These are phyloP conservation scores for Chrysanthemum makinoi DNA, from an alignment of 129 eudicot genomes.

Conservation along the genomic window DNA sequence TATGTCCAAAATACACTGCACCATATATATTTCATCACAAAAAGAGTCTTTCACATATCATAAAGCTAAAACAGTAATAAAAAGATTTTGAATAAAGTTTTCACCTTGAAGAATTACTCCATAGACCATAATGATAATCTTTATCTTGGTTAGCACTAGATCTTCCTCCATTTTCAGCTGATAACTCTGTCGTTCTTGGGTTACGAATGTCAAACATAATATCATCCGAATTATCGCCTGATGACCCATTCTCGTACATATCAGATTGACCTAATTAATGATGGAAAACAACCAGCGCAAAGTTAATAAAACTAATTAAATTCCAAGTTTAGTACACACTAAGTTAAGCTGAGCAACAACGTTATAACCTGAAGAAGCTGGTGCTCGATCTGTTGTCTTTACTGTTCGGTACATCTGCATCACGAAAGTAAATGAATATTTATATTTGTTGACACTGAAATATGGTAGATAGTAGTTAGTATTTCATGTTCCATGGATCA, in stretches of 20 bases:
- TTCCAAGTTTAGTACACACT: background rate
- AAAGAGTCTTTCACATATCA: slow-evolving; percentile 9
- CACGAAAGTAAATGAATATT: slow-evolving; percentile 7
- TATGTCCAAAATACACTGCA: background rate
- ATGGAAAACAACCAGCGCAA: background rate
- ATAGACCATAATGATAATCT: slow-evolving; percentile 46
- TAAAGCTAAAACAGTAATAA: slow-evolving; percentile 1
- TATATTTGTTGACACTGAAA: background rate
- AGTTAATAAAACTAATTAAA: background rate
- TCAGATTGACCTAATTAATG: slow-evolving; percentile 65
- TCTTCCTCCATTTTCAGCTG: slow-evolving; percentile 44
- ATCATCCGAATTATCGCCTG: slow-evolving; percentile 93
- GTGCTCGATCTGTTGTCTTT: slow-evolving; percentile 89
- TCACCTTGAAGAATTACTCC: slow-evolving; percentile 95
- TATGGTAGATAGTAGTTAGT: too few species aligned
- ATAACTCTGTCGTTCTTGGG: slow-evolving; percentile 42
- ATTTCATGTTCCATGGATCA: background rate
- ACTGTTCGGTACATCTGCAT: slow-evolving; percentile 95
- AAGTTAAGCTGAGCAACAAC: slow-evolving; percentile 8
- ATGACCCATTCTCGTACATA: slow-evolving; percentile 73
- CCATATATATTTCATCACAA: slow-evolving; percentile 31
- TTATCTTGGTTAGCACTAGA: slow-evolving; percentile 46
- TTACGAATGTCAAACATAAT: slow-evolving; percentile 57
- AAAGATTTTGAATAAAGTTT: slow-evolving; percentile 1
- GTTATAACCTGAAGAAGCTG: slow-evolving; percentile 77